A percentile compares a stretch with the other conserved stretches of the same genome.
Conservation (phyloP, 495 filamentous ascomycete genomes). For the Aspergillus panamensis region DNA sequence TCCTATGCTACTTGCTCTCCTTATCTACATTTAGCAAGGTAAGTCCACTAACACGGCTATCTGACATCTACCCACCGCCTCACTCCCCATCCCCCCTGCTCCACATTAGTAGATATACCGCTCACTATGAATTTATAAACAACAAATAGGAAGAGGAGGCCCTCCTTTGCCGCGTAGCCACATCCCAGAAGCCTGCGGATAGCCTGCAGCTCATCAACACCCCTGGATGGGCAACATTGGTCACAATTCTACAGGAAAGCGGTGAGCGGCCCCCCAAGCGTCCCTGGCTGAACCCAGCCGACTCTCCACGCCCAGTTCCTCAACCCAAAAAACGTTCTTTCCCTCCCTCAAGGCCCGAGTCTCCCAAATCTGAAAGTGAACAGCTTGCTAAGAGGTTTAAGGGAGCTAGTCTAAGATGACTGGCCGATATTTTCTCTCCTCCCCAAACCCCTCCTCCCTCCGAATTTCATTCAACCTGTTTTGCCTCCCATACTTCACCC, state of each 20-base stretch:
- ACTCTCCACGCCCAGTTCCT: slow-evolving; percentile 35
- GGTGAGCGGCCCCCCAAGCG: slow-evolving; percentile 94
- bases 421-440: slow-evolving; percentile 12
- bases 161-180: slow-evolving; percentile 79
- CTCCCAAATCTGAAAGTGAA: slow-evolving; percentile 55
- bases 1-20: slow-evolving; percentile 80
- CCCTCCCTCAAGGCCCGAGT: slow-evolving; percentile 35
- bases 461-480: not conserved
- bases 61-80: no score
- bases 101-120: not conserved
- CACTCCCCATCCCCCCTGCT: slow-evolving; percentile 16
- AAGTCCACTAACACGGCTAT: no score
- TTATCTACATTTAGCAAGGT: slow-evolving; percentile 83
- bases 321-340: slow-evolving; percentile 30
- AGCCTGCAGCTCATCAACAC: slow-evolving; percentile 78
- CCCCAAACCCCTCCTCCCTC: not conserved
- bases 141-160: slow-evolving; percentile 76
- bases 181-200: slow-evolving; percentile 69
- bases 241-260: slow-evolving; percentile 89
- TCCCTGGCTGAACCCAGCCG: slow-evolving; percentile 50
- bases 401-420: slow-evolving; percentile 86
- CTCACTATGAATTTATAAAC: not conserved
- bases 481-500: not conserved
- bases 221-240: slow-evolving; percentile 86
- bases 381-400: slow-evolving; percentile 98